phyloP scores from a whole-genome alignment of 2,329 filamentous ascomycete genomes.

The Fusarium sp. region DNA sequence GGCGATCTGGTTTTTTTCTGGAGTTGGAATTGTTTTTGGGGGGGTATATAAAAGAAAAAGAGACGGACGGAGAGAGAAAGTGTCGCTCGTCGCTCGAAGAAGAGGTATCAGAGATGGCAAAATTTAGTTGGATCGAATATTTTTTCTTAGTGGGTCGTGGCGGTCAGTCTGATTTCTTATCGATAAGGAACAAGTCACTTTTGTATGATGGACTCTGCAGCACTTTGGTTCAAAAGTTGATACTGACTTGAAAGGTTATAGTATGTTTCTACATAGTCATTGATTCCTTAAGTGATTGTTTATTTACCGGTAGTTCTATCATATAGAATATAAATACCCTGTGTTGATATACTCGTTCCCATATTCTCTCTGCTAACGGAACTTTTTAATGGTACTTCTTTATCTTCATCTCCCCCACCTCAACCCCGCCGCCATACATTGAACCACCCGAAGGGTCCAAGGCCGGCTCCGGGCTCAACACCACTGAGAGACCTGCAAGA shows the following conservation, averaged over 20 bases:
- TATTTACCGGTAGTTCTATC: no score
- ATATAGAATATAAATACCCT: background rate
- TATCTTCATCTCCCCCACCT: slow-evolving; percentile 33
- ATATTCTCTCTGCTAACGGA: background rate
- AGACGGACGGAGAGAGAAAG: slow-evolving; percentile 28
- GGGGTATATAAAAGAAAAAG: slow-evolving; percentile 6
- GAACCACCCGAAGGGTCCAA: slow-evolving; percentile 20
- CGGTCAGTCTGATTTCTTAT: slow-evolving; percentile 24
- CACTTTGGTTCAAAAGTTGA: no score
- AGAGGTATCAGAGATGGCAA: slow-evolving; percentile 34
- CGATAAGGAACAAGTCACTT: slow-evolving; percentile 33
- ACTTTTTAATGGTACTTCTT: slow-evolving; percentile 3
- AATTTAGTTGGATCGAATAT: slow-evolving; percentile 46
- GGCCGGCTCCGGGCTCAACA: slow-evolving; percentile 29
- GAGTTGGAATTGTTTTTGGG: slow-evolving; percentile 4
- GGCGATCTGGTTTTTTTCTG: slow-evolving; percentile 45
- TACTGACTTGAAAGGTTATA: background rate
- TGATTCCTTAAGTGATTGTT: background rate
- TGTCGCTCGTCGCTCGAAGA: slow-evolving; percentile 27
- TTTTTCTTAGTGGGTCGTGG: slow-evolving; percentile 47
- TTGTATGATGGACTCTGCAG: slow-evolving; percentile 19
- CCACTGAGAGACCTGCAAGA: slow-evolving; percentile 16
- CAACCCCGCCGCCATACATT: slow-evolving; percentile 32
- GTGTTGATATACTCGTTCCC: background rate
- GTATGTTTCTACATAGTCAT: background rate